phyloP scores from a whole-genome alignment of 2,329 filamentous ascomycete genomes.

The Juglanconis oblonga region DNA sequence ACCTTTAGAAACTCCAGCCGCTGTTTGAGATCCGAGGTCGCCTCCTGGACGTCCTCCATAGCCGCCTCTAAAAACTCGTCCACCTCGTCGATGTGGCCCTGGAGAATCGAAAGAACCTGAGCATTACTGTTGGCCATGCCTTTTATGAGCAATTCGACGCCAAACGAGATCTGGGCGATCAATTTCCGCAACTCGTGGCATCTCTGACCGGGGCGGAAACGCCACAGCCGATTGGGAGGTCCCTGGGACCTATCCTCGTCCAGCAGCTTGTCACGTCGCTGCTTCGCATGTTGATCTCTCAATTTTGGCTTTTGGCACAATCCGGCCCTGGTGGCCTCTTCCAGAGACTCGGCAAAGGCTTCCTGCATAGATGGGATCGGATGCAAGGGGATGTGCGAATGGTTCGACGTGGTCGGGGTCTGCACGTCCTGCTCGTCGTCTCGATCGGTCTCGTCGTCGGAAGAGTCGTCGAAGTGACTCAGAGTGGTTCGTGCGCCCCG shows the following conservation, averaged over 20 bases:
- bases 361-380: slow-evolving; percentile 75
- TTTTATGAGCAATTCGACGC: slow-evolving; percentile 82
- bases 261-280: slow-evolving; percentile 64
- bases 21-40: slow-evolving; percentile 74
- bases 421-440: slow-evolving; percentile 1
- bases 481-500: slow-evolving; percentile 18
- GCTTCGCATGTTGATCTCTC: slow-evolving; percentile 54
- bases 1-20: slow-evolving; percentile 77
- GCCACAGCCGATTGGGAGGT: slow-evolving; percentile 73
- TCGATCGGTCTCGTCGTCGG: slow-evolving; percentile 6
- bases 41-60: slow-evolving; percentile 78
- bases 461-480: slow-evolving; percentile 17
- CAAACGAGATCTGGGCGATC: slow-evolving; percentile 88
- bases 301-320: slow-evolving; percentile 49
- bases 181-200: slow-evolving; percentile 90
- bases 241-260: slow-evolving; percentile 66
- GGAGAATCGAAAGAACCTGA: slow-evolving; percentile 84
- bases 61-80: slow-evolving; percentile 87
- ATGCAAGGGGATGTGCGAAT: slow-evolving; percentile 46
- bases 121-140: slow-evolving; percentile 83
- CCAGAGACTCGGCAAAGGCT: slow-evolving; percentile 78
- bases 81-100: slow-evolving; percentile 89
- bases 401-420: slow-evolving; percentile 5
- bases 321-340: slow-evolving; percentile 60
- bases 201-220: slow-evolving; percentile 69